Conservation (phyloP, 148 eudicot species). For the Simmondsia chinensis region DNA sequence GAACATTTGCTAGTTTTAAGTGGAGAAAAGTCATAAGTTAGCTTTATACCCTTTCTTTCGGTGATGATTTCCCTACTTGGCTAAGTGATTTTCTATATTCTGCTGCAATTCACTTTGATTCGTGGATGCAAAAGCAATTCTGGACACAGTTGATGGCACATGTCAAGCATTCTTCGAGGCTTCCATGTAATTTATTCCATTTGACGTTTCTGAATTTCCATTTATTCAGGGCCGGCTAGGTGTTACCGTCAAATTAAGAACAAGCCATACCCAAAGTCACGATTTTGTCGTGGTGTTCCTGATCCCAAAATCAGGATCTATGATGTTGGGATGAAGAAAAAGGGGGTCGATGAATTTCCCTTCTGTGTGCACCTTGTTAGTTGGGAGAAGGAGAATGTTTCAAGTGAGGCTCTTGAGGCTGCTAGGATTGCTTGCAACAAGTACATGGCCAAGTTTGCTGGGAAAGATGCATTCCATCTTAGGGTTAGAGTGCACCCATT, state of each 20-base stretch:
- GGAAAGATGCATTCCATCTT: constrained; percentile 33
- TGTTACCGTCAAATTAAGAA: constrained; percentile 41
- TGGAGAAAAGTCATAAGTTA: too few species aligned
- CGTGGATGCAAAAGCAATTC: too few species aligned
- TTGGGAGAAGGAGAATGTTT: constrained; percentile 44
- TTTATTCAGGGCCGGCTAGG: constrained; percentile 29
- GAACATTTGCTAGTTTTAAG: too few species aligned
- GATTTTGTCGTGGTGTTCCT: constrained; percentile 39
- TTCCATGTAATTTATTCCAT: too few species aligned
- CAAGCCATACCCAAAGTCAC: constrained; percentile 38
- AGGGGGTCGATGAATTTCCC: constrained; percentile 27
- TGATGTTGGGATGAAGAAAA: constrained; percentile 34
- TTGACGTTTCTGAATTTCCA: too few species aligned
- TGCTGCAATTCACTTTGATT: too few species aligned
- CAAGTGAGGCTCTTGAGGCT: constrained; percentile 37
- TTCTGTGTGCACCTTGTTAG: constrained; percentile 39
- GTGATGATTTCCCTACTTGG: too few species aligned
- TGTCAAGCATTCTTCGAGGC: too few species aligned
- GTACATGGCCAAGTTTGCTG: constrained; percentile 30
- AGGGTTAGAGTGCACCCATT: constrained; percentile 33
- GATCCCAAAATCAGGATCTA: constrained; percentile 37
- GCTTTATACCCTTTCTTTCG: too few species aligned
- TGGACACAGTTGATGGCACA: too few species aligned
- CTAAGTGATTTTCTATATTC: too few species aligned
- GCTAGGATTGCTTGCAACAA: constrained; percentile 37